A percentile compares a stretch with the other conserved stretches of the same genome.
Evolutionary conservation across 2,329 filamentous ascomycete genomes (phyloP).

Genomic region (Penicillium oxalicum): DNA sequence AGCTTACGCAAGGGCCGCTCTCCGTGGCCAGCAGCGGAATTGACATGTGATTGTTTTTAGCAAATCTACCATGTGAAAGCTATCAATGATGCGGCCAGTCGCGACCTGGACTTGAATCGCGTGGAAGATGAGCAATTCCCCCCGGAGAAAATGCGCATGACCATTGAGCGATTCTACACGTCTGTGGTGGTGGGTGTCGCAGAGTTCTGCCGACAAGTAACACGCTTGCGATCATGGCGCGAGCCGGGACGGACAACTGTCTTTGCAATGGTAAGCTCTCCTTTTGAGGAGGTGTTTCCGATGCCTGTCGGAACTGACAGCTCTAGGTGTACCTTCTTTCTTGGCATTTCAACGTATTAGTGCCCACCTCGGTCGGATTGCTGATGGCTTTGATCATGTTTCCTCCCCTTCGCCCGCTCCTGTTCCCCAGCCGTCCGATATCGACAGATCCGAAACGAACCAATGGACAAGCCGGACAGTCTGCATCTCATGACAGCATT

Average conservation of each 20-base stretch:
- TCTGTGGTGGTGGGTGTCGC: slow-evolving; percentile 65
- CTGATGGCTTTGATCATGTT: slow-evolving; percentile 62
- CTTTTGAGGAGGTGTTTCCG: background rate
- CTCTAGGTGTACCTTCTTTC: slow-evolving; percentile 52
- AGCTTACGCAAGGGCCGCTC: background rate
- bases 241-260: slow-evolving; percentile 62
- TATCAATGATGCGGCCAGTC: slow-evolving; percentile 52
- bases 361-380: slow-evolving; percentile 54
- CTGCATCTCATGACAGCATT: slow-evolving; percentile 69
- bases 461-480: slow-evolving; percentile 44
- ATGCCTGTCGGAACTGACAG: background rate
- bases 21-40: background rate
- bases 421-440: slow-evolving; percentile 69
- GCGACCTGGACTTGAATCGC: slow-evolving; percentile 70
- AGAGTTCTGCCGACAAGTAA: slow-evolving; percentile 65
- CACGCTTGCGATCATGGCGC: slow-evolving; percentile 70
- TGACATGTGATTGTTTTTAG: slow-evolving; percentile 34
- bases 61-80: slow-evolving; percentile 68
- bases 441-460: slow-evolving; percentile 55
- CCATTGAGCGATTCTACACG: slow-evolving; percentile 75
- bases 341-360: slow-evolving; percentile 66
- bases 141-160: slow-evolving; percentile 72
- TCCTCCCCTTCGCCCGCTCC: slow-evolving; percentile 53
- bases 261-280: slow-evolving; percentile 52
- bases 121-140: slow-evolving; percentile 78